Base-by-base conservation (phyloP, 2,329 filamentous ascomycete species). In the Blastomyces gilchristii region DNA sequence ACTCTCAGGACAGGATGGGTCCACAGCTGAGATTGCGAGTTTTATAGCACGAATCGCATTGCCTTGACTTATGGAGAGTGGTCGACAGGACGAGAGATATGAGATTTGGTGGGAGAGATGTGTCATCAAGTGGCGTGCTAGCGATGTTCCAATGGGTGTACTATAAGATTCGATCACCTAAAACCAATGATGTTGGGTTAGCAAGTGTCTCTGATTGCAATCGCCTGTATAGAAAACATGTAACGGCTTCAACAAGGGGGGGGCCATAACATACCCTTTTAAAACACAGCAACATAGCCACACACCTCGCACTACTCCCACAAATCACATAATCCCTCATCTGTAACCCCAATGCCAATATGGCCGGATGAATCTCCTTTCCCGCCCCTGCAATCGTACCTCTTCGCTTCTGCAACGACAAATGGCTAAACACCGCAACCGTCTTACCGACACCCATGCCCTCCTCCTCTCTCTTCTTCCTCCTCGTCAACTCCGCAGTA, bases 11-110 rank as follows among this genome's bases (percentile, higher is more conserved):
- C 88, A 84, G 69, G 92, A 89, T 50, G 93, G 91, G 70, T 97
- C 91, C 64, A 97, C 87, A 69, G 91, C 91, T 70, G 90, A 89
- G 72, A 99, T 93, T 71, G 91, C 86, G 58, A 96, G 85, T 80
- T 99, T 99, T 59, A 99, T 83, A 82, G 91, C 93, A 62, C 94
- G 86, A 72, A 99, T 96, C 45, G 91, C 91, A 74, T 97, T 99
- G 65, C 94, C 94, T 87, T 97, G 96, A 66, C 90, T 91, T 76
- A 96, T 94, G 68, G 90, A 95, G 77, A 99, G 89, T 43, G 94
- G 92, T n/a, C 94, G 87, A 72, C 92, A 97, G 68, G 91, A 91
- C 65, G 90, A 90, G 65, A 99, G 83, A 72, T 95, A 97, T 67
- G 95, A 91, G 71, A 99, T 97, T 76, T 99, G 94, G 47, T 92